Evolutionary conservation across 176 grass and related monocot genomes (phyloP).

Genomic region (Triticum timopheevii): DNA sequence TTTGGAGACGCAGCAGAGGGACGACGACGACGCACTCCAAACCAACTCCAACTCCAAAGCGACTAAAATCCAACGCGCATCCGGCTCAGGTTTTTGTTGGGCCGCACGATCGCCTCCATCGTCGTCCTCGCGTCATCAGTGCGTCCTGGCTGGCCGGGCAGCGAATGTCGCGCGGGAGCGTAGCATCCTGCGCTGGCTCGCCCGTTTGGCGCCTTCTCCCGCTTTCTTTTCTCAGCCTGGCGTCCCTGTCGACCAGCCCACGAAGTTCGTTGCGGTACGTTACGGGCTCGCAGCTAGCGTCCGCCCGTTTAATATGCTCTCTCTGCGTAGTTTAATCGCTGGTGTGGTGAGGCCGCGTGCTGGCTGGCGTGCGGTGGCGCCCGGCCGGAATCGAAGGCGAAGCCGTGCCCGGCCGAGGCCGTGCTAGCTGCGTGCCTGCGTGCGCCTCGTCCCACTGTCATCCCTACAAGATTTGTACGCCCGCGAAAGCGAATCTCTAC

Average conservation of each 20-base stretch:
- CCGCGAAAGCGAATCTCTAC: too few species aligned
- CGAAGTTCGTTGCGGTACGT: background rate
- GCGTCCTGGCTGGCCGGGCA: constrained; percentile 27
- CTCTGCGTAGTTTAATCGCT: background rate
- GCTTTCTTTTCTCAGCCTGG: background rate
- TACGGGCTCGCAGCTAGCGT: background rate
- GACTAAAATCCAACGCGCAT: background rate
- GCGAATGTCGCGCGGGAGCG: constrained; percentile 7
- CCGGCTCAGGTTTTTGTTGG: constrained; percentile 15
- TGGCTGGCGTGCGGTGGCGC: background rate
- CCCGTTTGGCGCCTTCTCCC: background rate
- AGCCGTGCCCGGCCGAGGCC: too few species aligned
- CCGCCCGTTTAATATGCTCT: too few species aligned
- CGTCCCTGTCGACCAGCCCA: constrained; percentile 35
- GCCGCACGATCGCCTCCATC: background rate
- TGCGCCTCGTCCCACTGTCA: too few species aligned
- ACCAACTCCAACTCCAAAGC: background rate
- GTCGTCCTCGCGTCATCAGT: background rate
- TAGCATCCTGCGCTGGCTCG: background rate
- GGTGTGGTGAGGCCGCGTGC: too few species aligned
- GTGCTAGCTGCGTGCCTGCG: too few species aligned
- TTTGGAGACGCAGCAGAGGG: background rate
- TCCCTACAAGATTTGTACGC: too few species aligned
- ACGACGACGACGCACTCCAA: background rate
- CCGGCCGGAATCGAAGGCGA: too few species aligned